These are phyloP conservation scores for Rhizopus arrhizus DNA, from an alignment of 371 early-diverging fungal genomes.

Conservation along the genomic window DNA sequence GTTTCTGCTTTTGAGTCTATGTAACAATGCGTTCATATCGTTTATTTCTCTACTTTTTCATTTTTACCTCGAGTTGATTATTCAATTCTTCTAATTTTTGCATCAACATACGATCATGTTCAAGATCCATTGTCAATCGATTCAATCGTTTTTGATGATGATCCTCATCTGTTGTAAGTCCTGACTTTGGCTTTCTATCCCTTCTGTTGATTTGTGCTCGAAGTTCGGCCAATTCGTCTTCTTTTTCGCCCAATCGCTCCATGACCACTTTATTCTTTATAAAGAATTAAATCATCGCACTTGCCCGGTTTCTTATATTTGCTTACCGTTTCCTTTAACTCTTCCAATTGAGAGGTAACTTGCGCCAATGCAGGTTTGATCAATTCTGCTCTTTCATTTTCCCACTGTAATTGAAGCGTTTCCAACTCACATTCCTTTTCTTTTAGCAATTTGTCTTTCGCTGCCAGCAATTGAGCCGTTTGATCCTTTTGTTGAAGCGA, in stretches of 20 bases:
- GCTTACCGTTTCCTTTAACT: constrained; percentile 44
- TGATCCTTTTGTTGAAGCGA: constrained; percentile 1
- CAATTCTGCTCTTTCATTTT: constrained; percentile 39
- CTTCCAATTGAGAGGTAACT: constrained; percentile 41
- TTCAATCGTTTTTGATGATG: constrained; percentile 43
- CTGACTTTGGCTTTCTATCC: constrained; percentile 33
- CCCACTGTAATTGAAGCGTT: constrained; percentile 36
- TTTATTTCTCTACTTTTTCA: background rate
- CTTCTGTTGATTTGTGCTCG: constrained; percentile 38
- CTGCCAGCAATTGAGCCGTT: constrained; percentile 24
- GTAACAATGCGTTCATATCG: background rate
- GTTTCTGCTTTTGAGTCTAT: constrained; percentile 49
- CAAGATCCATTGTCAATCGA: constrained; percentile 48
- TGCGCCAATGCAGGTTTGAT: constrained; percentile 45
- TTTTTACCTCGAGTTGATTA: constrained; percentile 45
- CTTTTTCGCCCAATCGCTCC: constrained; percentile 42
- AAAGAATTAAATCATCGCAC: background rate
- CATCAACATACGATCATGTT: constrained; percentile 45
- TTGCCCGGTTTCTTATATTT: background rate
- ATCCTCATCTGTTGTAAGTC: constrained; percentile 25
- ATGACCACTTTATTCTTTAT: constrained; percentile 43
- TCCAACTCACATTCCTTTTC: constrained; percentile 38
- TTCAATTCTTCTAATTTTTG: constrained; percentile 50
- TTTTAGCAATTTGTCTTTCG: constrained; percentile 35
- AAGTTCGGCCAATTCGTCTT: constrained; percentile 43